Base-by-base conservation (phyloP, 2,329 filamentous ascomycete species). In the Monosporascus sp. region DNA sequence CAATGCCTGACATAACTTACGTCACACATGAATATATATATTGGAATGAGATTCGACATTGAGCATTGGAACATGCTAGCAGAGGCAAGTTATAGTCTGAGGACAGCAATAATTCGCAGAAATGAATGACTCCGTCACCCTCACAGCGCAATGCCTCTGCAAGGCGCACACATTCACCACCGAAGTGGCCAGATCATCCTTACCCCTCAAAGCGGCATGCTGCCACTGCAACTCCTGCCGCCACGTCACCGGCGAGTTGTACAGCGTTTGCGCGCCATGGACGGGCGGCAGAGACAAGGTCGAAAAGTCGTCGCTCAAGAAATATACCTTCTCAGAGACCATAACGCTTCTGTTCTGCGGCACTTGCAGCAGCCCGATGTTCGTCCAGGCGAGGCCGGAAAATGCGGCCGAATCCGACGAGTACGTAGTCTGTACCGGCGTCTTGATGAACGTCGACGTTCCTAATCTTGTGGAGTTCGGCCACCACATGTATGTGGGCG, bases 151-250 rank as follows among this genome's bases (percentile, higher is more conserved):
- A 45, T 81, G 78, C 53, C 70, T 79, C 11, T 80, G 77, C 69
- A 71, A 71, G 52, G 53, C 64, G 0, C 70, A 78, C 56, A 66
- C 53, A 16, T 79, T 77, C 66, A 70, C 61, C 6, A 52, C 71
- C 1, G 24, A 57, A 1, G 52, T 78, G 1, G 51, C 66, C 2
- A 53, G 49, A 17, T 67, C 71, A 1, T 56, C 61, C 0, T 68
- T 80, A 2, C 78, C 77, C 7, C 65, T 82, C 0, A 53, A 64
- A 41, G 73, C 67, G 0, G 62, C 63, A 6, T 67, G 66, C 52
- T 81, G 79, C 59, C 78, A 81, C 65, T 81, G 78, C 66, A 65
- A 64, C 19, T 79, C 77, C 3, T 81, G 79, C 60, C 72, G 78
- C 1, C 76, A 74, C 52, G 37, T 66, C 3, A 75, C 73, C 0